Evolutionary conservation across 1,284 basidiomycete genomes (phyloP), one percentile per base, ranked within the genome.

Genomic region (Ceratobasidium sp.): DNA sequence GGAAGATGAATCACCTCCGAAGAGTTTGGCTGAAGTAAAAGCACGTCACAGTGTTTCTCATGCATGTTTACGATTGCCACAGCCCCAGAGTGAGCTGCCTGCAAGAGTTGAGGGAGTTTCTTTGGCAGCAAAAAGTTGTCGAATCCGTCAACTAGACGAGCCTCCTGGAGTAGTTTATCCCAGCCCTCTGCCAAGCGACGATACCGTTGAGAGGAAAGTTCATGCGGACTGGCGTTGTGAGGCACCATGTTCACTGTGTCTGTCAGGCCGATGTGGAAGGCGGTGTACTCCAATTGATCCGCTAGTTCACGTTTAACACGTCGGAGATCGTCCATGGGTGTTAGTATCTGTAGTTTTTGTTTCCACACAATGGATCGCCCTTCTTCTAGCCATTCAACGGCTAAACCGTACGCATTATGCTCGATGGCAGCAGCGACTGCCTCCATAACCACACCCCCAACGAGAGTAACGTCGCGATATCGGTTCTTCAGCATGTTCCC

Each of bases 1-100:
- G 69, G 61, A 8, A 75, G 22, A 65, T 74, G 71, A 9, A 22
- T 11, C 22, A 74, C 22, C 22, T 51, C 34, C 3, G 34, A 1
- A 2, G 19, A 54, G 34, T 56, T 43, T 29, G 37, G 39, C 6
- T 13, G 41, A 19, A 77, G 27, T n/a, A 74, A 53, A 3, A 76
- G 48, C 7, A 73, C 75, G 29, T 76, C 75, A n/a, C 69, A 76
- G 24, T 64, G 56, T 22, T 22, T 39, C 49, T 34, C 2, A 24
- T 62, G 68, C n/a, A 71, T 41, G 48, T 77, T 77, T 37, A 77
- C 34, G 14, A 74, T 62, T 24, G 74, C 61, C 4, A 76, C 64
- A n/a, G 71, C 69, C 14, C 69, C 71, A 3, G 49, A 54, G 4
- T 27, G 16, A 13, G 76, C 56, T 6, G 72, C 72, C 13, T 68